Percentiles rank a stretch among this genome's conserved stretches.
Conservation (phyloP, 208 protist species). For the Leishmania aethiopica region DNA sequence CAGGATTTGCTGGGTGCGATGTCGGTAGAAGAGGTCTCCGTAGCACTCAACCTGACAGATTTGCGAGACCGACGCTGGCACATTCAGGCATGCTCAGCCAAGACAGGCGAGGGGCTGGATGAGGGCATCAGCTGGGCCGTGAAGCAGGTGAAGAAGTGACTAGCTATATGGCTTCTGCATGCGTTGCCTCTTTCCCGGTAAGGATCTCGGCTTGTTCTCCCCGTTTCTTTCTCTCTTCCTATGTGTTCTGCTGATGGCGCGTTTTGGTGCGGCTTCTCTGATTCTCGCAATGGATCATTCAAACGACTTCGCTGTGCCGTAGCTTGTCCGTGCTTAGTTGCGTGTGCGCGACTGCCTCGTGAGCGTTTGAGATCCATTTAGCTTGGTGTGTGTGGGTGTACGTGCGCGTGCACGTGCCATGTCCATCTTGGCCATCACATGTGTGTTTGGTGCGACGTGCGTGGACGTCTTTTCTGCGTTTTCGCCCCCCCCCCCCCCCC, state of each 20-base stretch:
- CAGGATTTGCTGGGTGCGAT: slow-evolving; percentile 94
- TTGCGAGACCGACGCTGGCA: slow-evolving; percentile 91
- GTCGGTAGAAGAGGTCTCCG: slow-evolving; percentile 63
- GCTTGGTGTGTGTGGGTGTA: neutral
- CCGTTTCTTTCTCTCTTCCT: neutral
- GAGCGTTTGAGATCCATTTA: neutral
- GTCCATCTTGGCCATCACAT: neutral
- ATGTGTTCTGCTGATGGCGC: neutral
- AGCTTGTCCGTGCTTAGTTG: neutral
- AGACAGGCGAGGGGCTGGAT: slow-evolving; percentile 90
- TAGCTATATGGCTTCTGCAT: neutral
- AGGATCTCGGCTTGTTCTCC: neutral
- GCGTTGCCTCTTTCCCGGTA: neutral
- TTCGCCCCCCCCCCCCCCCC: no score
- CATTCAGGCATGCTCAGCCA: slow-evolving; percentile 94
- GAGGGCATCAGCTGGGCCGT: slow-evolving; percentile 93
- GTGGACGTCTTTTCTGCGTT: neutral
- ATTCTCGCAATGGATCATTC: neutral
- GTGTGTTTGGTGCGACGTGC: neutral
- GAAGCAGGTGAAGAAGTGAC: slow-evolving; percentile 57
- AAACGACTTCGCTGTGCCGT: no score
- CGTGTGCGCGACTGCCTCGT: no score
- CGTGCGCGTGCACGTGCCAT: neutral
- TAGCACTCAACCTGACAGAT: slow-evolving; percentile 71
- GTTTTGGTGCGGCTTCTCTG: neutral